These are phyloP conservation scores for Alternaria tenuissima DNA, from an alignment of 2,329 filamentous ascomycete genomes.

Conservation along the genomic window DNA sequence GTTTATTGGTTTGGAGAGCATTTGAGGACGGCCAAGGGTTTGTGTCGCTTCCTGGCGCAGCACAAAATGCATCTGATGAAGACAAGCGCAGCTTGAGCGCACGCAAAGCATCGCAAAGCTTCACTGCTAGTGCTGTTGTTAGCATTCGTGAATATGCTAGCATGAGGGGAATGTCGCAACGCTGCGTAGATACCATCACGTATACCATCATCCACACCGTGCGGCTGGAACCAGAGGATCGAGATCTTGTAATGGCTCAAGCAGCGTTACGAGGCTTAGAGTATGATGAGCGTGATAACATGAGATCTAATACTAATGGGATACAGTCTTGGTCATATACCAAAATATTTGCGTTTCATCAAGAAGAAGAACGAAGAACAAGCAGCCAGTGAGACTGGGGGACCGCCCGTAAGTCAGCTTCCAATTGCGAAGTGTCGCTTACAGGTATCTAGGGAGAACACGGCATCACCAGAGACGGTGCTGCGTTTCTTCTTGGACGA, in stretches of 20 bases:
- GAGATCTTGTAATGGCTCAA: neutral
- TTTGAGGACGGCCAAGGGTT: conserved; percentile 15
- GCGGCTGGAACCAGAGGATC: neutral
- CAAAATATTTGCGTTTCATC: neutral
- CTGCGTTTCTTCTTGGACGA: neutral
- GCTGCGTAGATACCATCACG: neutral
- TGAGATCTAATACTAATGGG: neutral
- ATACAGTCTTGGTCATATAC: neutral
- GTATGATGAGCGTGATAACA: neutral
- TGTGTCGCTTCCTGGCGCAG: neutral
- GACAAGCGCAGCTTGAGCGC: neutral
- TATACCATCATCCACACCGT: neutral
- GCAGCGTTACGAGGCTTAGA: neutral
- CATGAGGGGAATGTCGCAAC: neutral
- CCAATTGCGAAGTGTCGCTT: neutral
- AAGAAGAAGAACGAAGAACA: neutral
- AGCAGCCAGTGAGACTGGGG: neutral
- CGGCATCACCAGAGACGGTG: neutral
- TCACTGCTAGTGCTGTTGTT: neutral
- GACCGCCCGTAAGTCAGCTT: neutral
- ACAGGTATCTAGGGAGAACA: neutral
- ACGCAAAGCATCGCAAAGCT: neutral
- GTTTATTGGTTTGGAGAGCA: conserved; percentile 15
- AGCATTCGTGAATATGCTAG: neutral
- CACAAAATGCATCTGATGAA: neutral